phyloP scores from a whole-genome alignment of 2,329 filamentous ascomycete genomes.

The Coniochaeta sp. region DNA sequence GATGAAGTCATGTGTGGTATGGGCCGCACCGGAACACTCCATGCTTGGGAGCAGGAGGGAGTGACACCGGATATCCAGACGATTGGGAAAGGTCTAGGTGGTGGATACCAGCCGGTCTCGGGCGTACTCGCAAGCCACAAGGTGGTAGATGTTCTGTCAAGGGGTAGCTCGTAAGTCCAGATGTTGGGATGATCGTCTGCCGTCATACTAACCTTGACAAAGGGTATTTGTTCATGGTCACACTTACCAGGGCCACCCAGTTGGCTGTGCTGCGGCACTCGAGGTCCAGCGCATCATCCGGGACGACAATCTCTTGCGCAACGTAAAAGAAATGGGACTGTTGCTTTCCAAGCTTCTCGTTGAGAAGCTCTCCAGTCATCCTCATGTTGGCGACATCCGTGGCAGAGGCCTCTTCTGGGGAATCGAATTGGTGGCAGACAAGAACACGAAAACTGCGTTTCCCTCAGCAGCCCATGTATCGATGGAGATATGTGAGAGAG shows the following conservation, averaged over 20 bases:
- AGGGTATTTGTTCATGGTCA: slow-evolving; percentile 52
- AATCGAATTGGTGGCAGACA: slow-evolving; percentile 32
- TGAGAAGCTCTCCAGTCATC: slow-evolving; percentile 20
- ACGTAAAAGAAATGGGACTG: slow-evolving; percentile 23
- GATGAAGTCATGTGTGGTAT: slow-evolving; percentile 64
- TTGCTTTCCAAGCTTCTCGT: slow-evolving; percentile 22
- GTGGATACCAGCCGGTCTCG: slow-evolving; percentile 53
- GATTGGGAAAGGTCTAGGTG: slow-evolving; percentile 55
- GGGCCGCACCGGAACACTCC: slow-evolving; percentile 52
- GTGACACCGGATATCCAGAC: slow-evolving; percentile 54
- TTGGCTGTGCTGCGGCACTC: slow-evolving; percentile 30
- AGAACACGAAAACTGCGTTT: slow-evolving; percentile 23
- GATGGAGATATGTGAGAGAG: slow-evolving; percentile 23
- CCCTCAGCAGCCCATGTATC: slow-evolving; percentile 21
- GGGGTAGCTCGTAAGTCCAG: slow-evolving; percentile 25
- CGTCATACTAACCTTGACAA: slow-evolving; percentile 2
- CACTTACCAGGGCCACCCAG: slow-evolving; percentile 40
- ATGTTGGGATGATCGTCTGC: background rate
- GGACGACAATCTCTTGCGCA: slow-evolving; percentile 25
- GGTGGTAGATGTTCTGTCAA: slow-evolving; percentile 39
- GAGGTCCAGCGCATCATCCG: slow-evolving; percentile 30
- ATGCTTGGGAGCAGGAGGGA: slow-evolving; percentile 58
- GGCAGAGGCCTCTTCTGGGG: slow-evolving; percentile 38
- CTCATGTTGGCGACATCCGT: slow-evolving; percentile 33
- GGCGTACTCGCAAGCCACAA: slow-evolving; percentile 45